Conservation (phyloP, 306 rosid genomes). For the Elaeagnus macrophylla region DNA sequence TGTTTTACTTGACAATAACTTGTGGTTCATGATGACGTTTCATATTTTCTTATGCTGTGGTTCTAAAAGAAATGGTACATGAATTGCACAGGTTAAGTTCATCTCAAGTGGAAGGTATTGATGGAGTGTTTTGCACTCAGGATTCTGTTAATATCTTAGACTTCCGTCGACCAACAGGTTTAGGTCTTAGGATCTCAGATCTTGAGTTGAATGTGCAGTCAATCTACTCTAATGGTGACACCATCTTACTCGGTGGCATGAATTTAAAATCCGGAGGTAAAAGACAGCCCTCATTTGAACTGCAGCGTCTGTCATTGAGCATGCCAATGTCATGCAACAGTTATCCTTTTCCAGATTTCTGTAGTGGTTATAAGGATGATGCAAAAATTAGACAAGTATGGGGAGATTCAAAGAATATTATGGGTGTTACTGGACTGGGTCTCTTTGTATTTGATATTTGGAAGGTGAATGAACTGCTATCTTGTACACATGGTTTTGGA, state of each 20-base stretch:
- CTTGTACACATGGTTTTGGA: conserved; percentile 31
- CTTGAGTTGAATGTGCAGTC: conserved; percentile 52
- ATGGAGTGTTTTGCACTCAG: conserved; percentile 83
- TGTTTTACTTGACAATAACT: too few relatives aligned
- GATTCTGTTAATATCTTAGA: conserved; percentile 70
- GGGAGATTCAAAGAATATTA: conserved; percentile 74
- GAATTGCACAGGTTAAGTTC: conserved; percentile 62
- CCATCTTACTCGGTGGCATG: conserved; percentile 71
- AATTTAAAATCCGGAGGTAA: conserved; percentile 37
- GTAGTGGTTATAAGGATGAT: conserved; percentile 52
- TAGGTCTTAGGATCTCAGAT: conserved; percentile 71
- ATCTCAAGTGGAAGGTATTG: conserved; percentile 84
- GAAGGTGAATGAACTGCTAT: conserved; percentile 43
- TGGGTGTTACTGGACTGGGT: conserved; percentile 78
- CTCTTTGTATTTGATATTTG: conserved; percentile 62
- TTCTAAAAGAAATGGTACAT: conserved; percentile 15
- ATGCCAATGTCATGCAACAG: conserved; percentile 51
- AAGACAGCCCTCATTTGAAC: conserved; percentile 41
- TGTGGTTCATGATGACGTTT: too few relatives aligned
- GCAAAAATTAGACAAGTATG: conserved; percentile 78
- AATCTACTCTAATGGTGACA: conserved; percentile 72
- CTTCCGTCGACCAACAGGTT: conserved; percentile 78
- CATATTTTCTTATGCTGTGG: neutral
- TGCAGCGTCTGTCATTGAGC: conserved; percentile 79
- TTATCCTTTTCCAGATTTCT: conserved; percentile 64